Evolutionary conservation across 148 eudicot species (phyloP), one percentile per base, ranked within the genome.

Genomic region (Talinum fruticosum): DNA sequence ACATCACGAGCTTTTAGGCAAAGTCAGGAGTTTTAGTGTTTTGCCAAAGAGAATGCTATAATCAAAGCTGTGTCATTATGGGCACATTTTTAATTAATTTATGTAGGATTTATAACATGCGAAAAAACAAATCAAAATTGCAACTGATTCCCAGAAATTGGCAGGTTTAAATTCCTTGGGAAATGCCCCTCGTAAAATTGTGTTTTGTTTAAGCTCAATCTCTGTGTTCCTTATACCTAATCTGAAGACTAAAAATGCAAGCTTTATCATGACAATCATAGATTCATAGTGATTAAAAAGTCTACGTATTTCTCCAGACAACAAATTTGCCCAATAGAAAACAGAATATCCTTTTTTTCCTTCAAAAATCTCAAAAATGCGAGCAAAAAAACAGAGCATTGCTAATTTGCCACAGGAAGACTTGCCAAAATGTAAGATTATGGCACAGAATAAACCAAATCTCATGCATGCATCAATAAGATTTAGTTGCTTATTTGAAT

Each of bases 1-100:
- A 68, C 49, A 16, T 69, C 87, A 85, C 87, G 33, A 65, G 28
- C 79, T 76, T 79, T 74, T 72, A 79, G 76, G 81, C 49, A 32
- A 59, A 26, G 68, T 76, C 23, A 34, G 38, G 65, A 72, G 26
- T 38, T 6, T 24, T 38, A 72, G 26, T 38, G 6, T 24, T 38
- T 78, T 49, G 76, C 72, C 66, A 81, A 75, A 66, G 53, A 73
- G 57, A 66, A 79, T 32, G 32, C 28, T 47, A 59, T 14, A 21
- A 61, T 61, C 32, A 62, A 76, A 67, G 80, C 57, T 75, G 8
- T 78, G 77, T 72, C 68, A 84, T 76, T 78, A 78, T 80, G 49
- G 21, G 57, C 77, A 76, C 82, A 83, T 79, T 41, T 82, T 75
- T 79, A 36, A 59, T 75, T 64, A 2, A 62, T 62, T 14, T 37